A percentile compares a stretch with the other conserved stretches of the same genome.
Evolutionary conservation across 148 eudicot species (phyloP).

Genomic region (Vaccinium corymbosum): DNA sequence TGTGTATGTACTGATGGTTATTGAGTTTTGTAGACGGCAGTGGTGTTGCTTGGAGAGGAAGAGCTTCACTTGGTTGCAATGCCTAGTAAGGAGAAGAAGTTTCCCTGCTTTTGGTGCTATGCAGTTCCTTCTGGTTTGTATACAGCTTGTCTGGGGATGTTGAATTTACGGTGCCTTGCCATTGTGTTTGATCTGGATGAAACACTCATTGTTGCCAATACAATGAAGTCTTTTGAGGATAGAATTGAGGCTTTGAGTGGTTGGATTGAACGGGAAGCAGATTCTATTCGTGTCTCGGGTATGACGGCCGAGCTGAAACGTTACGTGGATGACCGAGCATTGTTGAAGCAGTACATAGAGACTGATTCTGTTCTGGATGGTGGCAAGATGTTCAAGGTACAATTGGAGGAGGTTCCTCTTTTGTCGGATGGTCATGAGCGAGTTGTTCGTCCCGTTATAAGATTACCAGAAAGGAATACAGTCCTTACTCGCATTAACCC

Average conservation of each 20-base stretch:
- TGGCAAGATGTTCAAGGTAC: conserved; percentile 56
- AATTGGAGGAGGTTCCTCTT: conserved; percentile 63
- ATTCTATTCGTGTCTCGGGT: conserved; percentile 53
- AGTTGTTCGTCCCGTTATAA: conserved; percentile 67
- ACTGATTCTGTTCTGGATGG: conserved; percentile 56
- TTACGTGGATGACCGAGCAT: conserved; percentile 63
- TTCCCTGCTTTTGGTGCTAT: conserved; percentile 95
- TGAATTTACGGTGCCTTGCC: conserved; percentile 75
- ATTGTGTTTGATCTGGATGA: conserved; percentile 80
- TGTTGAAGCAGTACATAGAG: conserved; percentile 76
- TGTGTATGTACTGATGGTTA: conserved; percentile 1
- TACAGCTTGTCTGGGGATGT: conserved; percentile 62
- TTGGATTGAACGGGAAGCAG: conserved; percentile 70
- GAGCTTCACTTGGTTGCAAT: conserved; percentile 91
- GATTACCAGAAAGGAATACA: conserved; percentile 66
- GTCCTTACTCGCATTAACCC: conserved; percentile 96
- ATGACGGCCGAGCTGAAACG: conserved; percentile 83
- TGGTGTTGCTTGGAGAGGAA: conserved; percentile 61
- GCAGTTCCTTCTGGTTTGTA: conserved; percentile 54
- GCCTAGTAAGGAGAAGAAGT: conserved; percentile 88
- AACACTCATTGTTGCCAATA: conserved; percentile 89
- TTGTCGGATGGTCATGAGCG: conserved; percentile 44
- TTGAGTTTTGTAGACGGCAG: conserved; percentile 59
- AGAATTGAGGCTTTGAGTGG: conserved; percentile 57
- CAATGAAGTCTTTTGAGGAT: conserved; percentile 90